These are phyloP conservation scores for Rubus idaeus DNA, from an alignment of 306 rosid species.

Conservation along the genomic window DNA sequence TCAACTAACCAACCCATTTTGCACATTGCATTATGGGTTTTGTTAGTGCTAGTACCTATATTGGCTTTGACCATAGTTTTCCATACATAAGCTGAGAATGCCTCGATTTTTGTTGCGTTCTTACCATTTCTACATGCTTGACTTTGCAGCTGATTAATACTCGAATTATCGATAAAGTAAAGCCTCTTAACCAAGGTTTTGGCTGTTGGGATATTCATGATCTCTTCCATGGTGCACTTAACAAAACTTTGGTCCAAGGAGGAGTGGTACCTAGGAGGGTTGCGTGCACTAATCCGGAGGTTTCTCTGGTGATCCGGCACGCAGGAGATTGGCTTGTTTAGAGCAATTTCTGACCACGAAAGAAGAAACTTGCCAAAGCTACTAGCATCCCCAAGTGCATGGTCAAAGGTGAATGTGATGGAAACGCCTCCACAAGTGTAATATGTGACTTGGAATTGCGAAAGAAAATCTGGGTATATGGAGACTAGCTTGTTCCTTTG, in stretches of 20 bases:
- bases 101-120: conserved; percentile 72
- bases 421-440: conserved; percentile 71
- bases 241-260: conserved; percentile 59
- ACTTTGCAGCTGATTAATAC: conserved; percentile 55
- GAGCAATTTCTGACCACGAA: conserved; percentile 69
- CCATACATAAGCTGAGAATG: conserved; percentile 85
- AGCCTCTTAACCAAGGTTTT: conserved; percentile 52
- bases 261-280: conserved; percentile 60
- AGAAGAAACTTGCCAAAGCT: conserved; percentile 71
- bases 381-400: conserved; percentile 82
- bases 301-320: conserved; percentile 57
- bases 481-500: conserved; percentile 50
- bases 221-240: conserved; percentile 73
- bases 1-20: conserved; percentile 94
- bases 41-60: conserved; percentile 25
- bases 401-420: conserved; percentile 78
- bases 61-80: conserved; percentile 47
- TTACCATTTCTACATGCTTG: conserved; percentile 48
- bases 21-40: conserved; percentile 36
- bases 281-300: conserved; percentile 47
- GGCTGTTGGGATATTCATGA: conserved; percentile 56
- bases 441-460: conserved; percentile 70
- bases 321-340: conserved; percentile 46
- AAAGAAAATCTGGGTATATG: conserved; percentile 42
- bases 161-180: conserved; percentile 52